Percentiles rank a stretch among this genome's conserved stretches.
These are phyloP conservation scores for Tremella mesenterica DNA, from an alignment of 768 basidiomycete species.

Conservation along the genomic window DNA sequence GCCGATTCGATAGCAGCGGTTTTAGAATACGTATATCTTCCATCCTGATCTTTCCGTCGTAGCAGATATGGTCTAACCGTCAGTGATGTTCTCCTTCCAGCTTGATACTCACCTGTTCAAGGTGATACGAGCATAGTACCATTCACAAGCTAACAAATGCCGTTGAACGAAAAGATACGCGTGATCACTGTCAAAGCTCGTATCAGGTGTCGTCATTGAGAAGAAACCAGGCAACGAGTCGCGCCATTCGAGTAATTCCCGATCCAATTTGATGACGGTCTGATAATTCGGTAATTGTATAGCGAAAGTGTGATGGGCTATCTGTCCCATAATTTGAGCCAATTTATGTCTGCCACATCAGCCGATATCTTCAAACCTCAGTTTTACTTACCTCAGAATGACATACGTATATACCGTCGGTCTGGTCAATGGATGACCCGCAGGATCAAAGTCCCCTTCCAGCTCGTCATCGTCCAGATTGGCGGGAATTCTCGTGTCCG, in stretches of 20 bases:
- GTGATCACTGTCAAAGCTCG: slow-evolving; percentile 37
- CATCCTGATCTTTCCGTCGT: slow-evolving; percentile 37
- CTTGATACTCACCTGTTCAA: slow-evolving; percentile 33
- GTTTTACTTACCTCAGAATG: slow-evolving; percentile 33
- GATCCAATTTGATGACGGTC: slow-evolving; percentile 44
- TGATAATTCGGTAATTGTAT: slow-evolving; percentile 44
- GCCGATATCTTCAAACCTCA: not conserved
- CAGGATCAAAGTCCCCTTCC: slow-evolving; percentile 40
- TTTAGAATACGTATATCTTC: slow-evolving; percentile 42
- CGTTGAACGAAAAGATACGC: slow-evolving; percentile 45
- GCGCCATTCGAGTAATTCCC: slow-evolving; percentile 42
- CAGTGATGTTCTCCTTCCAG: not conserved
- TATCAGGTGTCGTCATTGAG: slow-evolving; percentile 39
- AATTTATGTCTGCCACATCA: slow-evolving; percentile 33
- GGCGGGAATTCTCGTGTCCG: slow-evolving; percentile 43
- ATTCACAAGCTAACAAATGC: slow-evolving; percentile 44
- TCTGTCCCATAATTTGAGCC: slow-evolving; percentile 44
- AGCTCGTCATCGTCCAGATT: slow-evolving; percentile 46
- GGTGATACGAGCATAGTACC: slow-evolving; percentile 44
- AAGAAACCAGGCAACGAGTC: slow-evolving; percentile 37
- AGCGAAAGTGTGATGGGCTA: slow-evolving; percentile 45
- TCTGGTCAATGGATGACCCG: slow-evolving; percentile 41
- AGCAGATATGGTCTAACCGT: slow-evolving; percentile 41
- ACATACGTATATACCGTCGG: slow-evolving; percentile 45
- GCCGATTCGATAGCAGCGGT: slow-evolving; percentile 46